Evolutionary conservation across 257 asterid genomes (phyloP), one percentile per base, ranked within the genome.

Genomic region (Mentha longifolia): DNA sequence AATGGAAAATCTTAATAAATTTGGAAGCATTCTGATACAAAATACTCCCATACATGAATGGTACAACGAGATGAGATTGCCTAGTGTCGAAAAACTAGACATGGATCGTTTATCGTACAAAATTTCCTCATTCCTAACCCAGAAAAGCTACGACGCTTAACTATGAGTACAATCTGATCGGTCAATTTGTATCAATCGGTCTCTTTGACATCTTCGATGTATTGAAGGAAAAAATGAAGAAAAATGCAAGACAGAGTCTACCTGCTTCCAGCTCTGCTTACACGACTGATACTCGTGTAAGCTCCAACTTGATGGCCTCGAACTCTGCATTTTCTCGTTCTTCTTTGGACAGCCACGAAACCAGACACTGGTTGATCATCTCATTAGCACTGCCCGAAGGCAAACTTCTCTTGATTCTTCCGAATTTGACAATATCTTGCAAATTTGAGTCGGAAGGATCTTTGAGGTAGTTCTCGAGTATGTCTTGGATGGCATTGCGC

Each of bases 341-440:
- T 77, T 92, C 98, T 52, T 78, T 82, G 16, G 97, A 84, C 80
- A 95, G 74, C 89, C 94, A 88, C 0, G 77, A 77, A 0, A 83
- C 71, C 64, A 92, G 59, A 60, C 87, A 83, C n/a, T 81, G 92
- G 74, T 77, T 79, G 49, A 95, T 83, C 80, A 88, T 66, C 67
- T 95, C 97, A 20, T 54, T 49, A 0, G 84, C 70, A 65, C 78
- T 74, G 56, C 70, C 50, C 7, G 45, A 72, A 8, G 81, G 51
- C 13, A 74, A 37, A 70, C 65, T 71, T 19, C 70, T 56, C 74
- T 75, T 84, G 35, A 57, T 50, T 78, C 70, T 87, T 28, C 85
- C 84, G 64, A 83, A 82, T 81, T 83, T 89, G 81, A 82, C 71
- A 19, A 92, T 83, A 6, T 79, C 70, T 57, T 87, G 87, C 67